A percentile compares a stretch with the other conserved stretches of the same genome.
phyloP scores from a whole-genome alignment of 176 grass and related monocot genomes.

The Oryza meyeriana region DNA sequence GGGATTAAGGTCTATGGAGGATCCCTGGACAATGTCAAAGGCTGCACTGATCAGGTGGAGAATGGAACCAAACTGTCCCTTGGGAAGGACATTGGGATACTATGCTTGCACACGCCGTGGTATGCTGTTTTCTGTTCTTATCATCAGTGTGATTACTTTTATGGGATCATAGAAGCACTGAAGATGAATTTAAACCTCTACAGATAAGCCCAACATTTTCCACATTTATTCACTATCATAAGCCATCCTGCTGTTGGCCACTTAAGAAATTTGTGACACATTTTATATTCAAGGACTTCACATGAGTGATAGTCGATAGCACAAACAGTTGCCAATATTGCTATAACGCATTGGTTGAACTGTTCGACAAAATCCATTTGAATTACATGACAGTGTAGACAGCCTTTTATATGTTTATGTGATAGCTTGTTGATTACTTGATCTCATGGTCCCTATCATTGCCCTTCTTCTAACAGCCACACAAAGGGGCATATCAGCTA shows the following conservation, averaged over 20 bases:
- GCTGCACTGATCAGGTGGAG: slow-evolving; percentile 78
- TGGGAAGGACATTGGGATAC: slow-evolving; percentile 68
- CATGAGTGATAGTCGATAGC: not conserved
- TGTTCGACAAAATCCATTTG: not conserved
- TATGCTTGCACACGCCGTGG: slow-evolving; percentile 91
- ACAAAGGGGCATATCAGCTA: slow-evolving; percentile 96
- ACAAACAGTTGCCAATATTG: not conserved
- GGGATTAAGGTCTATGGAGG: slow-evolving; percentile 90
- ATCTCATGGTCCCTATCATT: slow-evolving; percentile 11
- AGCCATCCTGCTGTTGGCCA: not conserved
- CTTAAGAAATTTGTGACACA: not conserved
- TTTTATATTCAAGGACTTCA: not conserved
- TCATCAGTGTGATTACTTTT: slow-evolving; percentile 5
- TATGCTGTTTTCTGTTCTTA: slow-evolving; percentile 30
- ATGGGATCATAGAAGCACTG: not conserved
- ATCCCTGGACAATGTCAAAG: slow-evolving; percentile 79
- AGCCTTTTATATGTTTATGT: not conserved
- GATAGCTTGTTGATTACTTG: not conserved
- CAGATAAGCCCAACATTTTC: not conserved
- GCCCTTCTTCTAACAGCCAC: slow-evolving; percentile 52
- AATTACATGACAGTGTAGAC: not conserved
- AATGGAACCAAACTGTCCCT: slow-evolving; percentile 79
- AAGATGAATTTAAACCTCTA: not conserved
- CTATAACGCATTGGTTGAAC: not conserved
- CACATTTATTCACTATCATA: not conserved